phyloP scores from a whole-genome alignment of 768 basidiomycete species.

The Agrocybe pediades region DNA sequence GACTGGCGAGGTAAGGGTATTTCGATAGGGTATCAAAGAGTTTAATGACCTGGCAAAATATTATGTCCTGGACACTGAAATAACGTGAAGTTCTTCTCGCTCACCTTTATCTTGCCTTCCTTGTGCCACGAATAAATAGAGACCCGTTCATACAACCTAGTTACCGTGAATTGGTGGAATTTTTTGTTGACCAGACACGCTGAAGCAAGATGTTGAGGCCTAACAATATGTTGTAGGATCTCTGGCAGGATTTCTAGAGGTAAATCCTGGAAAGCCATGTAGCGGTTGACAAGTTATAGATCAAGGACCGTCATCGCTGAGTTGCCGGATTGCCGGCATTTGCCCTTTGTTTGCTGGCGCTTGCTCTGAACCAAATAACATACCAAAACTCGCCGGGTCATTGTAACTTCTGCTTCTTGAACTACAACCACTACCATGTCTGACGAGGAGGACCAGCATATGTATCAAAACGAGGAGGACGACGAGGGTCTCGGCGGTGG shows the following conservation, averaged over 20 bases:
- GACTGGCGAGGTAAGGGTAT: conserved; percentile 55
- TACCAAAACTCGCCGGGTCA: not conserved
- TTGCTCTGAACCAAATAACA: conserved; percentile 14
- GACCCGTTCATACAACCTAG: conserved; percentile 57
- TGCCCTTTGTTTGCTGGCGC: conserved; percentile 8
- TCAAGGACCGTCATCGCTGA: not conserved
- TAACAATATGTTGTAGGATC: conserved; percentile 52
- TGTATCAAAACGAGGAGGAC: conserved; percentile 42
- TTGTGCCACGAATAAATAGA: conserved; percentile 74
- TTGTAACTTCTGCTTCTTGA: conserved; percentile 18
- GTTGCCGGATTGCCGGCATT: not conserved
- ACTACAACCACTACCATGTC: conserved; percentile 38
- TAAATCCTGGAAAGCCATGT: conserved; percentile 51
- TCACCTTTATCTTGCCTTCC: conserved; percentile 61
- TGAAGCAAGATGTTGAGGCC: conserved; percentile 50
- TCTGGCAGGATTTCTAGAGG: conserved; percentile 67
- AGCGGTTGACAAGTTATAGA: too few species aligned
- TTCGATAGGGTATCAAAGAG: conserved; percentile 64
- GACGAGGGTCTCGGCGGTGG: conserved; percentile 31
- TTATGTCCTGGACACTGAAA: not conserved
- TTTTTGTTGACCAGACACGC: conserved; percentile 59
- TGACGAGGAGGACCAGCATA: conserved; percentile 40
- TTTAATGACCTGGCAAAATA: conserved; percentile 47
- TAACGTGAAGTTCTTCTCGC: not conserved
- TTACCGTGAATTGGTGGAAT: conserved; percentile 53